Conservation (phyloP, 257 asterid species). For the Ilex asprella region DNA sequence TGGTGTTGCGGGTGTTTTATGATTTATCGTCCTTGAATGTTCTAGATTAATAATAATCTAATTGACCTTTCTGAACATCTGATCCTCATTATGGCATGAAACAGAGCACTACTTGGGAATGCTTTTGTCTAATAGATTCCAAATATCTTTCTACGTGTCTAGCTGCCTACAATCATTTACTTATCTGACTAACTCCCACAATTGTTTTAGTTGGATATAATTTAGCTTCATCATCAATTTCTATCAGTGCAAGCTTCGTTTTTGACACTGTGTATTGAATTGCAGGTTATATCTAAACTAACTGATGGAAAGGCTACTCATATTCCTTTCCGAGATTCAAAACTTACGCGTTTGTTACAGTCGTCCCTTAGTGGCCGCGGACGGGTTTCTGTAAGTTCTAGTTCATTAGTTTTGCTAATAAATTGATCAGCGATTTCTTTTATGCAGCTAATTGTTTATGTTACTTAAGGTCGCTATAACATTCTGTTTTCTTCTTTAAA, state of each 20-base stretch:
- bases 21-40: too few species aligned
- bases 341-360: slow-evolving; percentile 76
- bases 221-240: not conserved
- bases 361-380: slow-evolving; percentile 83
- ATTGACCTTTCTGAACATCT: too few species aligned
- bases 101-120: too few species aligned
- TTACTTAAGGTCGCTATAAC: not conserved
- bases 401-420: slow-evolving; percentile 7
- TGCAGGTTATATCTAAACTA: slow-evolving; percentile 74
- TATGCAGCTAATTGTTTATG: slow-evolving; percentile 7
- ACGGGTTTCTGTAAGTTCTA: slow-evolving; percentile 67
- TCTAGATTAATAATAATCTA: too few species aligned
- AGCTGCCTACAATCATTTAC: too few species aligned
- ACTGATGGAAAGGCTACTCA: slow-evolving; percentile 82
- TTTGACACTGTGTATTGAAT: slow-evolving; percentile 5
- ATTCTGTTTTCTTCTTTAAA: slow-evolving; percentile 21
- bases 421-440: slow-evolving; percentile 10
- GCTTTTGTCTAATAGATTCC: too few species aligned
- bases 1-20: too few species aligned
- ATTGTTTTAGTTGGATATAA: not conserved
- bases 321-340: slow-evolving; percentile 79
- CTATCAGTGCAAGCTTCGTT: not conserved
- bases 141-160: too few species aligned
- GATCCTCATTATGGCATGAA: too few species aligned
- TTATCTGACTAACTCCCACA: too few species aligned